Percentiles rank a stretch among this genome's conserved stretches.
Conservation (phyloP, 495 filamentous ascomycete species). For the Penicillium samsonianum region DNA sequence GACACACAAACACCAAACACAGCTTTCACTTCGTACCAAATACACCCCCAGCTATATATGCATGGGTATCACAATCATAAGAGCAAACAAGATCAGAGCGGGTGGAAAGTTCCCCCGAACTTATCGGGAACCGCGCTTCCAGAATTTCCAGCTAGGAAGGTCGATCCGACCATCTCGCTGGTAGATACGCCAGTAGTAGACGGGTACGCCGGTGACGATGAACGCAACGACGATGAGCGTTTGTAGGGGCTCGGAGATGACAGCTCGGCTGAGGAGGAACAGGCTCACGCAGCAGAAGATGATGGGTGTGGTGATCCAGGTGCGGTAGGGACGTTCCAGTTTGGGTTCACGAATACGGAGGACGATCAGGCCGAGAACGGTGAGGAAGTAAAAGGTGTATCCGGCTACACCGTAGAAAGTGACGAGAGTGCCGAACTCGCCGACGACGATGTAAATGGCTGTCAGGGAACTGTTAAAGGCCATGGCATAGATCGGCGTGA, state of each 20-base stretch:
- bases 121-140: slow-evolving; percentile 45
- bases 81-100: slow-evolving; percentile 8
- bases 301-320: slow-evolving; percentile 95
- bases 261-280: slow-evolving; percentile 82
- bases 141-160: slow-evolving; percentile 61
- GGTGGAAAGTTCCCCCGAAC: neutral
- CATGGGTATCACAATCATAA: slow-evolving; percentile 35
- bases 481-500: slow-evolving; percentile 90
- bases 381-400: slow-evolving; percentile 95
- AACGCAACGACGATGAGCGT: slow-evolving; percentile 83
- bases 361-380: slow-evolving; percentile 89
- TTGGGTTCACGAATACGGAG: slow-evolving; percentile 84
- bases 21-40: slow-evolving; percentile 19
- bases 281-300: slow-evolving; percentile 98
- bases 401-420: slow-evolving; percentile 97
- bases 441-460: slow-evolving; percentile 73
- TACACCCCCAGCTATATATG: slow-evolving; percentile 32
- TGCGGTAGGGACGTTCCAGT: slow-evolving; percentile 85
- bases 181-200: slow-evolving; percentile 85
- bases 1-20: slow-evolving; percentile 16
- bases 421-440: slow-evolving; percentile 87
- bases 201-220: slow-evolving; percentile 76
- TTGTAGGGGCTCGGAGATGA: slow-evolving; percentile 89
- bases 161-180: slow-evolving; percentile 49
- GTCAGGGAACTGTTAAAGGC: slow-evolving; percentile 75